Evolutionary conservation across 1,139 yeast species (phyloP), one percentile per base, ranked within the genome.

Genomic region (Suhomyces choctaworum): DNA sequence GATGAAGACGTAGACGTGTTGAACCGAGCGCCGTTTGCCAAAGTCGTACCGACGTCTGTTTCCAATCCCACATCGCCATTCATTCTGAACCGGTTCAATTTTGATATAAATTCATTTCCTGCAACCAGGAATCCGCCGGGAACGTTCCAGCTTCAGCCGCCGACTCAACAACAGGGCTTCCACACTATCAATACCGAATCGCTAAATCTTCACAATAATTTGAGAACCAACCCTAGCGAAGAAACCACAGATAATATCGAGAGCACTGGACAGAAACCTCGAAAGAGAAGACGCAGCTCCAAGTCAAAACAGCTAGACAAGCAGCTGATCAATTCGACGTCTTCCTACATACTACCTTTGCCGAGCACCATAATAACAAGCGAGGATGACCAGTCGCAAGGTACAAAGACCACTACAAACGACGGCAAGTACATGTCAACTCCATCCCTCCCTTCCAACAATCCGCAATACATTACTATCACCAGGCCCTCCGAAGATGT

Each of bases 321-420:
- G 6, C 41, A 28, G 5, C 33, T 26, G 14, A 29, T 26, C 22
- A 29, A 25, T 5, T 24, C 37, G 5, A 22, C 36, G 16, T 39
- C 45, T 23, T 39, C 48, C 2, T 50, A 50, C 27, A 49, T 47
- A 13, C 47, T 47, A 30, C 56, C 56, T 8, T 42, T 49, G 32
- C 54, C 55, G n/a, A 50, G 39, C 14, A 31, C 45, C 11, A 34
- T 51, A 29, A 29, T 40, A 7, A 16, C 42, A 2, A 40, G 32
- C 19, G 45, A 40, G 3, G 39, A 37, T 7, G 41, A 37, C 8
- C 30, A 23, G 7, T 12, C 33, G 10, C 20, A 21, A 5, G 32
- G 21, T 26, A 23, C 27, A 11, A 24, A 28, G 12, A 29, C 28
- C 30, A 7, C 32, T 5, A 16, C 17, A 10, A 22, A 22, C 20